Conservation (phyloP, 768 basidiomycete genomes). For the Lactifluus hygrophoroides region DNA sequence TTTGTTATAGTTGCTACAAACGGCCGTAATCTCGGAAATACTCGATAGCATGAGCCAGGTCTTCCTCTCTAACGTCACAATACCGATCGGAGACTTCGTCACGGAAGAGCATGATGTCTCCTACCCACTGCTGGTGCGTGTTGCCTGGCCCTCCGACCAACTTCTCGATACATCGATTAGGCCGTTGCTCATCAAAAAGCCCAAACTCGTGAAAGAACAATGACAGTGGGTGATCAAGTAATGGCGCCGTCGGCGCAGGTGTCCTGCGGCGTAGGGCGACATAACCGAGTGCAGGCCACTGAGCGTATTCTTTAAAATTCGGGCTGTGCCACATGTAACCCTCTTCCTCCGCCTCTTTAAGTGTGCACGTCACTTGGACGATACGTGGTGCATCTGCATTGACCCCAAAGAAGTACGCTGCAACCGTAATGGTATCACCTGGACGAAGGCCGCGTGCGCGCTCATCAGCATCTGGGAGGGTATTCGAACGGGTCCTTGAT, state of each 20-base stretch:
- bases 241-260: conserved; percentile 3
- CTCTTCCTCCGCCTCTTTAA: conserved; percentile 9
- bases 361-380: conserved; percentile 9
- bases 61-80: conserved; percentile 13
- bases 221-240: conserved; percentile 2
- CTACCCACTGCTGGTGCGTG: conserved; percentile 10
- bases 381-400: conserved; percentile 8
- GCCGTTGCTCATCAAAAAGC: conserved; percentile 4
- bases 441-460: conserved; percentile 8
- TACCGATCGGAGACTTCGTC: conserved; percentile 10
- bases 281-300: conserved; percentile 16
- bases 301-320: conserved; percentile 13
- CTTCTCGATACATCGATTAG: conserved; percentile 15
- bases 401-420: conserved; percentile 14
- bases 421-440: conserved; percentile 1
- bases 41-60: conserved; percentile 11
- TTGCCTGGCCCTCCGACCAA: conserved; percentile 3
- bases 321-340: conserved; percentile 15
- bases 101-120: conserved; percentile 17
- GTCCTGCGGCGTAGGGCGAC: conserved; percentile 7
- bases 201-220: conserved; percentile 18
- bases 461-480: conserved; percentile 7
- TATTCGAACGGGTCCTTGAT: conserved; percentile 2
- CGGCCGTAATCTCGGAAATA: conserved; percentile 18
- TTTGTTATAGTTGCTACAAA: background rate